Evolutionary conservation across 2,329 filamentous ascomycete genomes (phyloP), one percentile per base, ranked within the genome.

Genomic region (Colletotrichum sp.): DNA sequence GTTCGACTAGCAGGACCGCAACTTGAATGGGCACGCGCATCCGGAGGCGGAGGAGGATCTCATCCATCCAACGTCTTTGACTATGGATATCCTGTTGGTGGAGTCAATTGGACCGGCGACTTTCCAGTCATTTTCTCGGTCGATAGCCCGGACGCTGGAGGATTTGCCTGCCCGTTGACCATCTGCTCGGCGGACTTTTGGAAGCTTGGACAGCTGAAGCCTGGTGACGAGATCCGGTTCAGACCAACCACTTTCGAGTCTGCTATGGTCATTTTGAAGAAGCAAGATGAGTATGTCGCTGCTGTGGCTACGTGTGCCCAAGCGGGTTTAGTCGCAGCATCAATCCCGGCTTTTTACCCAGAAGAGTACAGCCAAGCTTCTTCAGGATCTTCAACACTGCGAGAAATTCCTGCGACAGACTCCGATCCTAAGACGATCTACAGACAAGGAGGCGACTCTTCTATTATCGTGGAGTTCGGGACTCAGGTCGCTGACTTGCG

Each of bases 41-140:
- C 91, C 77, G 92, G 92, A 13, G 92, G 92, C 0, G 91, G 92
- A 76, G 92, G 91, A 9, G 92, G 92, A 13, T 87, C 89, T 1
- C 92, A 94, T 81, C 92, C 92, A 0, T 89, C 86, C 39, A 92
- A 93, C 76, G 79, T 90, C 18, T 87, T 91, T 26, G 90, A 91
- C 76, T 92, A 92, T 77, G 91, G 91, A 4, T 93, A 92, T 80
- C 89, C 90, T 1, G 68, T 77, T 7, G 80, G 83, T 0, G 81
- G 83, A 0, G 69, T 85, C 10, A 84, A 83, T 77, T 85, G 80
- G 71, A 85, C 83, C 6, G 84, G 84, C 0, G 84, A 85, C 24
- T 79, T 78, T 3, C 78, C 83, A 2, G 80, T 84, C 7, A 81
- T 85, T n/a, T 81, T 85, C n/a, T 77, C 82, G 0, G 76, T 76